Percentiles rank a stretch among this genome's conserved stretches.
Evolutionary conservation across 139 green algal species (phyloP).

Genomic region (Gonium pectorale): DNA sequence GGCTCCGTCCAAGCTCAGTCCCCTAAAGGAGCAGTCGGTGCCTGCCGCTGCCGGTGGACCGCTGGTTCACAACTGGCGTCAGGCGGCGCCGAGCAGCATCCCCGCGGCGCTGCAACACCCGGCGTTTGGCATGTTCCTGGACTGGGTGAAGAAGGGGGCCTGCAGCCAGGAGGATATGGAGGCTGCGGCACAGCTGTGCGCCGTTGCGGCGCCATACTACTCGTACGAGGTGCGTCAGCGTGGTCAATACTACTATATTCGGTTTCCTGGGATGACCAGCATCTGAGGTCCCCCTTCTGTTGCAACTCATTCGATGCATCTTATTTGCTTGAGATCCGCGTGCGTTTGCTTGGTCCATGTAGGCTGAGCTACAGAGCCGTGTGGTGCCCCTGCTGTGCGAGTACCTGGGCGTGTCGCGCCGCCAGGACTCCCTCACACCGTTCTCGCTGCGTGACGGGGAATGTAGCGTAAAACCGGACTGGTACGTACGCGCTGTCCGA

Average conservation of each 20-base stretch:
- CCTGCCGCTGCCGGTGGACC: background rate
- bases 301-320: background rate
- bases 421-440: background rate
- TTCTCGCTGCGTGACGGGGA: background rate
- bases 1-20: background rate
- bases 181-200: background rate
- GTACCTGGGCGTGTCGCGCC: background rate
- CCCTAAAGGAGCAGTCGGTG: background rate
- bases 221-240: background rate
- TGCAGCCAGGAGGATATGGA: background rate
- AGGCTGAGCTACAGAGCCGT: background rate
- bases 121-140: background rate
- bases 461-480: background rate
- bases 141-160: background rate
- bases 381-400: background rate
- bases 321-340: no score
- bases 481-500: background rate
- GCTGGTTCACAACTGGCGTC: background rate
- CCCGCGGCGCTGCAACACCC: background rate
- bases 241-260: background rate
- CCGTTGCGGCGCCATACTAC: background rate
- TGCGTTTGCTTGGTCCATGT: background rate
- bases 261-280: background rate
- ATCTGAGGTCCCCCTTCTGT: no score
- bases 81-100: background rate